Base-by-base conservation (phyloP, 352 stramenopile genomes). In the Aphanomyces euteiches region DNA sequence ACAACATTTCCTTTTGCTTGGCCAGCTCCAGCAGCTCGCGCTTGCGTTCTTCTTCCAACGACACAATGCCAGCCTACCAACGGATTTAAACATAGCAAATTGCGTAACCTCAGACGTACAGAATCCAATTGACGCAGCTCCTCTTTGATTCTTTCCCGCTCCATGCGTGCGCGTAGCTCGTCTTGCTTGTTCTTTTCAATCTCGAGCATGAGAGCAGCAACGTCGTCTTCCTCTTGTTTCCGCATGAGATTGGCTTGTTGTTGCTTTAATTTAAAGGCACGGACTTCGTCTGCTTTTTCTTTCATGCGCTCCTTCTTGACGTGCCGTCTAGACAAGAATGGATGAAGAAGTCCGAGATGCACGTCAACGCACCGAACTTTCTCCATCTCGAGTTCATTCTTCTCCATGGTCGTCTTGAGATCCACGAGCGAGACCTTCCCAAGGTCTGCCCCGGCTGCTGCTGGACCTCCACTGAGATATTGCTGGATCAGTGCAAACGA, bases 281-380 rank as follows among this genome's bases (percentile, higher is more conserved):
- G 45, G 4, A 70, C 8, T 37, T 70, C 64, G 48, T 70, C 50
- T 8, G 64, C 64, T 43, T 70, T 70, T 70, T 70, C 64, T 36
- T 53, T 60, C 21, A 34, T 50, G 37, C 64, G 64, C 19, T 61
- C 47, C 8, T 53, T 47, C 48, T 64, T 41, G 7, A 70, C 43
- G 15, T 70, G 64, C 47, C 19, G 36, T 15, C 54, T 61, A 41
- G n/a, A 19, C 13, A 15, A 19, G n/a, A n/a, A 53, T 53, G 28
- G 28, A 28, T 28, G 28, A 28, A 28, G 28, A 28, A 28, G 28
- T 28, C 28, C 28, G 28, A 28, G 28, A 28, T 28, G 28, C 28
- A 28, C 28, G 28, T 28, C 28, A 28, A 28, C 28, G 28, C 28
- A 61, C 54, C 47, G 43, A 8, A 70, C 15, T 36, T 63, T 60